phyloP scores from a whole-genome alignment of 768 basidiomycete genomes.

The Tulasnella sp. region DNA sequence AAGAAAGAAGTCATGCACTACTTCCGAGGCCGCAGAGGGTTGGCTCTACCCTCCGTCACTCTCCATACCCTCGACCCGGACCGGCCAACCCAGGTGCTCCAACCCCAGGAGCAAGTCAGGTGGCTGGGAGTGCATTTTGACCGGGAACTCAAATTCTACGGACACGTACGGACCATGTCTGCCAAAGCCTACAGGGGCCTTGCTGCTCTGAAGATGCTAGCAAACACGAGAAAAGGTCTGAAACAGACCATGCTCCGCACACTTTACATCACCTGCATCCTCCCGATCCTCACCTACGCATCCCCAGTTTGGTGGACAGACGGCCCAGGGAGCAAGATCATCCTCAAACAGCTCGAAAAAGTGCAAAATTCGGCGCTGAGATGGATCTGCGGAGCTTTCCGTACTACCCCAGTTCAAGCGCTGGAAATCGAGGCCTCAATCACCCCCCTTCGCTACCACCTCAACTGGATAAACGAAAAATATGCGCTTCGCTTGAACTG shows the following conservation, averaged over 20 bases:
- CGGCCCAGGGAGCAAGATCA: slow-evolving; percentile 22
- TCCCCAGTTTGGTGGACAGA: slow-evolving; percentile 40
- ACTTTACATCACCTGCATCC: slow-evolving; percentile 38
- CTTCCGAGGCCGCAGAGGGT: neutral
- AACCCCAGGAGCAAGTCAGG: slow-evolving; percentile 5
- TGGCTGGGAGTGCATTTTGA: slow-evolving; percentile 44
- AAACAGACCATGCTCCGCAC: slow-evolving; percentile 36
- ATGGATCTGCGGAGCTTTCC: slow-evolving; percentile 40
- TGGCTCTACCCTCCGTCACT: neutral
- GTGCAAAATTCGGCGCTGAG: slow-evolving; percentile 38
- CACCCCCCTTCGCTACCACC: slow-evolving; percentile 35
- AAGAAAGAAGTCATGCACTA: slow-evolving; percentile 29
- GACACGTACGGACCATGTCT: slow-evolving; percentile 37
- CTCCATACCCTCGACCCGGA: no score
- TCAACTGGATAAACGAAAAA: slow-evolving; percentile 15
- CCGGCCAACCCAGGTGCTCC: neutral
- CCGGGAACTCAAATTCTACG: slow-evolving; percentile 38
- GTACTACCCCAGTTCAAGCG: slow-evolving; percentile 38
- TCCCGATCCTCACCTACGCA: slow-evolving; percentile 41
- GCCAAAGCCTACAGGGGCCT: slow-evolving; percentile 36
- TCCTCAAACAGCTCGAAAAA: slow-evolving; percentile 34
- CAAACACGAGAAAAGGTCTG: slow-evolving; percentile 40
- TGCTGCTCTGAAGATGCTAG: slow-evolving; percentile 38
- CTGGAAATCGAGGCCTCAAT: slow-evolving; percentile 41
- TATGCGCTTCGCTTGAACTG: slow-evolving; percentile 23